phyloP scores from a whole-genome alignment of 352 stramenopile genomes.

The Phytophthora constricta region DNA sequence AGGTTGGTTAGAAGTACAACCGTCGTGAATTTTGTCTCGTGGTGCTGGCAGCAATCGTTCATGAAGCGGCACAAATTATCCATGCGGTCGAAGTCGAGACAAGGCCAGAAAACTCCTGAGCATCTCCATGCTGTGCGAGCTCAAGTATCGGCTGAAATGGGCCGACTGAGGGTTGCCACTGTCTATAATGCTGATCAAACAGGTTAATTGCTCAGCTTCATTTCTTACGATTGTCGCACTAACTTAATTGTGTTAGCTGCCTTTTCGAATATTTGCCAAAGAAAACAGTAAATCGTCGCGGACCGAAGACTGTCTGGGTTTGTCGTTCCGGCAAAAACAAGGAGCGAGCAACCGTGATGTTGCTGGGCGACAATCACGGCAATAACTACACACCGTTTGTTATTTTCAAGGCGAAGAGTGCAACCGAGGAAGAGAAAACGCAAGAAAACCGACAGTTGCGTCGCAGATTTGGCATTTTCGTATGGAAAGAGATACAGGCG shows the following conservation, averaged over 20 bases:
- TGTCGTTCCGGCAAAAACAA: not conserved
- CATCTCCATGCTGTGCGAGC: not conserved
- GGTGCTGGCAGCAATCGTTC: not conserved
- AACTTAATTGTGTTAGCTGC: not conserved
- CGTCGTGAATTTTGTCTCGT: not conserved
- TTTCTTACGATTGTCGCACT: not conserved
- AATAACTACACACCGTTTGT: not conserved
- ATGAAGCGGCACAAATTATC: not conserved
- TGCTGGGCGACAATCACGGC: not conserved
- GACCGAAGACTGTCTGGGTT: not conserved
- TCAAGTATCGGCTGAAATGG: not conserved
- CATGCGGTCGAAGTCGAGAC: not conserved
- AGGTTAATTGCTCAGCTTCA: not conserved
- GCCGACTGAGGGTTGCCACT: not conserved
- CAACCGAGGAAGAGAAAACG: not conserved
- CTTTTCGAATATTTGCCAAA: constrained; percentile 11
- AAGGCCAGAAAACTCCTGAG: not conserved
- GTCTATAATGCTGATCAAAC: constrained; percentile 1
- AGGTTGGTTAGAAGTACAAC: not conserved
- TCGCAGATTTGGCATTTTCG: not conserved
- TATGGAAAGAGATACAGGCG: not conserved
- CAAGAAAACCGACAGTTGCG: not conserved
- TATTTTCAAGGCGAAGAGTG: not conserved
- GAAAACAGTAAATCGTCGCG: not conserved
- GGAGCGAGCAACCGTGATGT: not conserved